Percentiles rank a stretch among this genome's conserved stretches.
Conservation (phyloP, 106 monocot species). For the Agapanthus africanus region DNA sequence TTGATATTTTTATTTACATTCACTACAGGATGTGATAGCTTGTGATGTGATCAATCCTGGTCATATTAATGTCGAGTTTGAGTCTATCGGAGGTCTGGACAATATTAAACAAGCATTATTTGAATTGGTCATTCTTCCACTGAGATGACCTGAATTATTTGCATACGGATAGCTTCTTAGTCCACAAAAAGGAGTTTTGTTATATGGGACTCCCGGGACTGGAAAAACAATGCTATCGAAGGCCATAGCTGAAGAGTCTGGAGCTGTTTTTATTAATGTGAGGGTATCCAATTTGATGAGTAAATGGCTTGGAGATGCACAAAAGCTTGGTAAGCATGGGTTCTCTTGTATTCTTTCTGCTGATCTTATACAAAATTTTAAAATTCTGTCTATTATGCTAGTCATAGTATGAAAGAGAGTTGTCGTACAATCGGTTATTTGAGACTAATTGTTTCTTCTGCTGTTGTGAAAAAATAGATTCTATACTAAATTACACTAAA, state of each 20-base stretch:
- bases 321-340: slow-evolving; percentile 89
- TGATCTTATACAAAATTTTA: background rate
- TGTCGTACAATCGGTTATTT: background rate
- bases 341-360: background rate
- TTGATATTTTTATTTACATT: slow-evolving; percentile 9
- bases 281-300: slow-evolving; percentile 96
- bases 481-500: too few species aligned
- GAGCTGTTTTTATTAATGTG: slow-evolving; percentile 96
- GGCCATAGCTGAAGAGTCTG: slow-evolving; percentile 90
- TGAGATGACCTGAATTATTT: slow-evolving; percentile 84
- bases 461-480: too few species aligned
- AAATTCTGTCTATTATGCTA: background rate
- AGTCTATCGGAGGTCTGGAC: slow-evolving; percentile 85
- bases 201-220: slow-evolving; percentile 93
- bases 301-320: slow-evolving; percentile 99
- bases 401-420: background rate
- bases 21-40: slow-evolving; percentile 86
- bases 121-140: slow-evolving; percentile 91
- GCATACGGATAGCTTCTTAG: slow-evolving; percentile 83
- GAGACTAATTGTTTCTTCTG: background rate
- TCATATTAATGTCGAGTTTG: slow-evolving; percentile 88
- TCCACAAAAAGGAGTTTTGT: slow-evolving; percentile 88
- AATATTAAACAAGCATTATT: slow-evolving; percentile 65
- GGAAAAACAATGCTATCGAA: slow-evolving; percentile 99
- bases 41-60: slow-evolving; percentile 97